Evolutionary conservation across 148 eudicot species (phyloP), one percentile per base, ranked within the genome.

Genomic region (Agrostemma githago): DNA sequence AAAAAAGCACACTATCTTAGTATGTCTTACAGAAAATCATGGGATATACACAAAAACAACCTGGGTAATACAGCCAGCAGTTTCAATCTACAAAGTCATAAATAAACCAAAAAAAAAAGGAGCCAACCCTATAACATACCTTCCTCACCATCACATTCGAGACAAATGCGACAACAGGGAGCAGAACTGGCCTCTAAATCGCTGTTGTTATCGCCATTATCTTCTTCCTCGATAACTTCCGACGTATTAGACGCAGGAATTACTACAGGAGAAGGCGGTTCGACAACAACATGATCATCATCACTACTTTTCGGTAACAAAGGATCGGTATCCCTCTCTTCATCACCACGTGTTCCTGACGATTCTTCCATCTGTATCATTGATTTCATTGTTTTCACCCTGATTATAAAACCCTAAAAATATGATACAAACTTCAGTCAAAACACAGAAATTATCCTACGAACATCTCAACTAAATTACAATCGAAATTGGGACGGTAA

Each of bases 151-250:
- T 89, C 97, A 57, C 86, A 85, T 78, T 91, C 94, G 39, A 91
- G 94, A 84, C 97, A 91, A 81, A 91, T 91, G 40, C 97, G 90
- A 78, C 97, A 92, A 75, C 76, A 78, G 62, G 86, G 82, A 54
- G 82, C 58, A 15, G 82, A 81, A 41, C 93, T 93, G 53, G 84
- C 83, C 80, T 92, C 97, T n/a, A 75, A 77, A 78, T 86, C 86
- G 37, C 44, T 69, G n/a, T 86, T 90, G 48, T 75, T 80, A 8
- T 77, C 82, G 51, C 58, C 70, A 59, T 38, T 75, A 38, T 21
- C 77, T 40, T 62, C 70, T 44, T 74, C 83, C 17, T 54, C 65
- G 64, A 85, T 83, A 86, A 85, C 90, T 58, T 67, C 67, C 2
- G 76, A 79, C 5, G 40, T 57, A 76, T 6, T 38, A 0, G 70